Evolutionary conservation across 208 protist genomes (phyloP).

Genomic region (Trypanosoma rangeli): DNA sequence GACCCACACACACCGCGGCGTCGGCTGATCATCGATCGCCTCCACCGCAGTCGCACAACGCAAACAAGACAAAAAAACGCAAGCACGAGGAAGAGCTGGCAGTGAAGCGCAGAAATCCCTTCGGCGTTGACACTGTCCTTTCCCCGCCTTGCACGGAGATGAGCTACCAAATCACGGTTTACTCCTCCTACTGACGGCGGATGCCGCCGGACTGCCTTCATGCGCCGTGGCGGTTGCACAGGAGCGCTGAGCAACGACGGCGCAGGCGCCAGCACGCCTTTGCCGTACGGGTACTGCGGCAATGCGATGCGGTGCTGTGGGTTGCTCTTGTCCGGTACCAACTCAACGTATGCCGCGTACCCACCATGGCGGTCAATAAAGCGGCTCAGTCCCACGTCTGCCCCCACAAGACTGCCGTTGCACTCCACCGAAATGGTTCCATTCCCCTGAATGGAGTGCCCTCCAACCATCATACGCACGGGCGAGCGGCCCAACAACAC

Average conservation of each 20-base stretch:
- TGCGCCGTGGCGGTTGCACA: neutral
- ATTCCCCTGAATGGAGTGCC: slow-evolving; percentile 41
- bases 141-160: neutral
- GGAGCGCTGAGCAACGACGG: neutral
- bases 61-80: neutral
- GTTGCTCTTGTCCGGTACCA: neutral
- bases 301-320: neutral
- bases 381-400: slow-evolving; percentile 37
- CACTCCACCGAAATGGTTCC: slow-evolving; percentile 25
- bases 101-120: neutral
- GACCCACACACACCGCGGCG: neutral
- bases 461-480: slow-evolving; percentile 57
- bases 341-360: slow-evolving; percentile 24
- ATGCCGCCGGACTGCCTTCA: neutral
- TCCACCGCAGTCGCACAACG: neutral
- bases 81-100: neutral
- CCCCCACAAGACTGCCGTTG: slow-evolving; percentile 34
- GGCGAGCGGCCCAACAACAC: slow-evolving; percentile 1
- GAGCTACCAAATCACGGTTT: neutral
- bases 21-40: neutral
- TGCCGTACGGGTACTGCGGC: slow-evolving; percentile 18
- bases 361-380: slow-evolving; percentile 17
- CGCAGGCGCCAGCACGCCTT: neutral
- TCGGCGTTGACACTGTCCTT: neutral
- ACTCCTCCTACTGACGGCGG: neutral